Evolutionary conservation across 2,329 filamentous ascomycete species (phyloP).

Genomic region (Aspergillus amoenus): DNA sequence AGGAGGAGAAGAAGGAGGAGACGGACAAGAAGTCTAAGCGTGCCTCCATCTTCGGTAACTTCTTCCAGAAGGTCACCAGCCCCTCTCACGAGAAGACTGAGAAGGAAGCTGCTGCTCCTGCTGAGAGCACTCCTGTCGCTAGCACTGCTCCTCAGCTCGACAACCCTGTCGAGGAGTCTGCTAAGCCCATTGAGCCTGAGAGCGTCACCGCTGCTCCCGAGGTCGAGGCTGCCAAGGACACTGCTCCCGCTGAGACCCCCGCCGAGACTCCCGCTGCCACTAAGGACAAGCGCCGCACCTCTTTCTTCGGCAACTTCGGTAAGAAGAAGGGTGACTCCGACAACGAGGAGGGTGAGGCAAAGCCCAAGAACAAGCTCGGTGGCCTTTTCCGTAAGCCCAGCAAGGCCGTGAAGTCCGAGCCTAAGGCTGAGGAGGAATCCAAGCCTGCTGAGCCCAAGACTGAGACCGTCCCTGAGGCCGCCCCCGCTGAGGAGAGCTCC

Average conservation of each 20-base stretch:
- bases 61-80: conserved; percentile 67
- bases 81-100: conserved; percentile 48
- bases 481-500: conserved; percentile 26
- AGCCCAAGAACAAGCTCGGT: conserved; percentile 48
- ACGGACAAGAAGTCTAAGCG: conserved; percentile 66
- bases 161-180: conserved; percentile 41
- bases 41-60: conserved; percentile 76
- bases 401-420: conserved; percentile 46
- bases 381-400: conserved; percentile 51
- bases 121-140: conserved; percentile 47
- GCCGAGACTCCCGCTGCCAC: conserved; percentile 35
- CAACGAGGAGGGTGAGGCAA: conserved; percentile 48
- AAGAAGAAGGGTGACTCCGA: conserved; percentile 52
- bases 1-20: conserved; percentile 36
- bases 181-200: conserved; percentile 42
- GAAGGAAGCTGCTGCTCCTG: conserved; percentile 49
- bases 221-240: conserved; percentile 34
- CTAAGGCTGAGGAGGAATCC: conserved; percentile 40
- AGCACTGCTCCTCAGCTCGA: conserved; percentile 51
- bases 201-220: conserved; percentile 47
- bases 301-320: conserved; percentile 55
- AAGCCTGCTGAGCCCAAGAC: conserved; percentile 26
- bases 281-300: conserved; percentile 53
- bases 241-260: conserved; percentile 30
- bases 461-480: conserved; percentile 26